Percentiles rank a stretch among this genome's conserved stretches.
Conservation (phyloP, 345 rosid genomes). For the Arabidopsis suecica region DNA sequence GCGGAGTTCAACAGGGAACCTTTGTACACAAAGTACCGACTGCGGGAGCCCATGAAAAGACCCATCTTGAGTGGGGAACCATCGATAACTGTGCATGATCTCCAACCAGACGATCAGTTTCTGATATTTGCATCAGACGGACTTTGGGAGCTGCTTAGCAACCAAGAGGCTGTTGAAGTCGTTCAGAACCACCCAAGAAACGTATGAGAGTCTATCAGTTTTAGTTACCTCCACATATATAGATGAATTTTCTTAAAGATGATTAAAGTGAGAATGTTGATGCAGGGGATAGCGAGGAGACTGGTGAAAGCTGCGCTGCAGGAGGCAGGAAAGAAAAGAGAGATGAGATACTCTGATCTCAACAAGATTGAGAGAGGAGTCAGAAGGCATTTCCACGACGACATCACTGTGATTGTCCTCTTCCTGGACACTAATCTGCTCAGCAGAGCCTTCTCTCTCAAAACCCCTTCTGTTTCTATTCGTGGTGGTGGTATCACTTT, state of each 20-base stretch:
- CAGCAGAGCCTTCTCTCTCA: slow-evolving; percentile 46
- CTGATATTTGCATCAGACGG: slow-evolving; percentile 93
- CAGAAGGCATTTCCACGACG: slow-evolving; percentile 73
- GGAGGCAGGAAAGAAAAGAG: slow-evolving; percentile 50
- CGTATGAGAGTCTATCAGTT: slow-evolving; percentile 49
- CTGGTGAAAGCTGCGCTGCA: slow-evolving; percentile 63
- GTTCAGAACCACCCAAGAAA: slow-evolving; percentile 72
- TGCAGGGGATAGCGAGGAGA: slow-evolving; percentile 69
- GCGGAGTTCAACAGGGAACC: slow-evolving; percentile 88
- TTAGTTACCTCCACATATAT: background rate
- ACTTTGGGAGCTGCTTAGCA: slow-evolving; percentile 87
- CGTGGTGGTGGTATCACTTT: slow-evolving; percentile 66
- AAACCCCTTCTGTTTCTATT: slow-evolving; percentile 61
- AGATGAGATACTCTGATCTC: slow-evolving; percentile 74
- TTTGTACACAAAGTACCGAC: slow-evolving; percentile 69
- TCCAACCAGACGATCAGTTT: slow-evolving; percentile 73
- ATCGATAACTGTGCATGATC: slow-evolving; percentile 63
- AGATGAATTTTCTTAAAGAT: background rate
- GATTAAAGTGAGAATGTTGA: slow-evolving; percentile 1
- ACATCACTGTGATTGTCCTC: slow-evolving; percentile 65
- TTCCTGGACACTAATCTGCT: slow-evolving; percentile 65
- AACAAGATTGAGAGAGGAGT: slow-evolving; percentile 72
- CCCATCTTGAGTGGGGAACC: slow-evolving; percentile 87
- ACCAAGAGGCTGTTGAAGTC: slow-evolving; percentile 81
- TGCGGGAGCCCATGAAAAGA: slow-evolving; percentile 74